Conservation (phyloP, 2,329 filamentous ascomycete genomes). For the Fusarium nanum region DNA sequence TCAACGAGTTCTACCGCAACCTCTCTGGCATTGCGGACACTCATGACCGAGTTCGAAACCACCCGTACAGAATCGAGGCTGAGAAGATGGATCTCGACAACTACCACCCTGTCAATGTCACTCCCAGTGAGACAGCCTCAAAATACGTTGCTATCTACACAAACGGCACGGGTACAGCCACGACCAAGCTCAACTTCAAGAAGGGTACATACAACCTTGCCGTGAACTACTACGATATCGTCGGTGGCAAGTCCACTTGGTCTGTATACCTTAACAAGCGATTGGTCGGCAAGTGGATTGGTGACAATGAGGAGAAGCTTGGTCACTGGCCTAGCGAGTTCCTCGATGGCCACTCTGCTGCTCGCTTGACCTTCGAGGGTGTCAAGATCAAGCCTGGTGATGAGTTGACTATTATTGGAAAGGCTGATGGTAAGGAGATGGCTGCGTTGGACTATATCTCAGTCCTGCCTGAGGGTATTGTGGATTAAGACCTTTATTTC, state of each 20-base stretch:
- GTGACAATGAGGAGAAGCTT: constrained; percentile 68
- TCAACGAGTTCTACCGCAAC: constrained; percentile 69
- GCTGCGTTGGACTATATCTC: constrained; percentile 76
- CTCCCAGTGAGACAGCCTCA: constrained; percentile 70
- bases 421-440: constrained; percentile 68
- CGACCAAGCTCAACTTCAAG: constrained; percentile 5
- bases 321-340: constrained; percentile 69
- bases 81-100: constrained; percentile 71
- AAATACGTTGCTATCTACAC: constrained; percentile 23
- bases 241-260: constrained; percentile 67
- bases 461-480: constrained; percentile 62
- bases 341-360: constrained; percentile 74
- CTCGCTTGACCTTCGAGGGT: constrained; percentile 67
- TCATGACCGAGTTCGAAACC: constrained; percentile 65
- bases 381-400: constrained; percentile 64
- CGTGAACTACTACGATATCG: constrained; percentile 74
- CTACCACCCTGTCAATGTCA: constrained; percentile 65
- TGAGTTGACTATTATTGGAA: constrained; percentile 65
- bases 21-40: constrained; percentile 70
- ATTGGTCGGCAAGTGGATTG: constrained; percentile 67
- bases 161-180: constrained; percentile 19
- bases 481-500: constrained; percentile 1
- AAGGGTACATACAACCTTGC: constrained; percentile 69
- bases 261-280: constrained; percentile 64
- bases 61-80: constrained; percentile 76